Conservation (phyloP, 176 grass and related monocot species). For the Typha latifolia region DNA sequence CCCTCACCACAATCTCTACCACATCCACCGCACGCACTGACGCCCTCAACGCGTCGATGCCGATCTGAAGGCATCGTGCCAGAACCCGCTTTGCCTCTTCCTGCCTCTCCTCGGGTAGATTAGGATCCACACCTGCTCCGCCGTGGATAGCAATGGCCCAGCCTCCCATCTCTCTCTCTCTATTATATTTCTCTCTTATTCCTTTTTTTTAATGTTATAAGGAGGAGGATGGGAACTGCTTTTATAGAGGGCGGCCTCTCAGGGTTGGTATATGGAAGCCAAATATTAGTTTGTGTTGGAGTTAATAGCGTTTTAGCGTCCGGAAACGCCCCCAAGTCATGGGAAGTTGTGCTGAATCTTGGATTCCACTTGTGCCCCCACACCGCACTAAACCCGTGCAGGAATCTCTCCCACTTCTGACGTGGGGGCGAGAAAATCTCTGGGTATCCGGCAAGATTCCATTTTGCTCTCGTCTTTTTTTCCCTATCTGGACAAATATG, state of each 20-base stretch:
- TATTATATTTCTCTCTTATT: neutral
- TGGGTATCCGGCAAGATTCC: neutral
- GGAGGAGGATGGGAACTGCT: neutral
- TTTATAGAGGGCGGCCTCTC: neutral
- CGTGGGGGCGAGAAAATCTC: neutral
- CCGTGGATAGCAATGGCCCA: constrained; percentile 95
- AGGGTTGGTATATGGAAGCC: neutral
- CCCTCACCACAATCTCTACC: constrained; percentile 65
- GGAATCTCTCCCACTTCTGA: neutral
- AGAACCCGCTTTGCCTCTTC: constrained; percentile 73
- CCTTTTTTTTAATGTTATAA: neutral
- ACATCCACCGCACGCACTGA: constrained; percentile 42
- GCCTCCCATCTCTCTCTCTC: constrained; percentile 30
- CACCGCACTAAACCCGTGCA: neutral
- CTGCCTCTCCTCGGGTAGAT: constrained; percentile 51
- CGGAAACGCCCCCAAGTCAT: neutral
- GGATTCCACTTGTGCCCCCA: neutral
- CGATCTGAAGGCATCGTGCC: constrained; percentile 53
- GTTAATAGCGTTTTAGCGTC: neutral
- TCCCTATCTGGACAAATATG: neutral
- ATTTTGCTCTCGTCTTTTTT: neutral
- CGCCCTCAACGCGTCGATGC: constrained; percentile 34
- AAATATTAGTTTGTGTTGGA: neutral
- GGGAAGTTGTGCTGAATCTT: neutral
- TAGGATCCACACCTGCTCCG: constrained; percentile 83